Evolutionary conservation across 2,329 filamentous ascomycete genomes (phyloP).

Genomic region (Aplosporella prunicola): DNA sequence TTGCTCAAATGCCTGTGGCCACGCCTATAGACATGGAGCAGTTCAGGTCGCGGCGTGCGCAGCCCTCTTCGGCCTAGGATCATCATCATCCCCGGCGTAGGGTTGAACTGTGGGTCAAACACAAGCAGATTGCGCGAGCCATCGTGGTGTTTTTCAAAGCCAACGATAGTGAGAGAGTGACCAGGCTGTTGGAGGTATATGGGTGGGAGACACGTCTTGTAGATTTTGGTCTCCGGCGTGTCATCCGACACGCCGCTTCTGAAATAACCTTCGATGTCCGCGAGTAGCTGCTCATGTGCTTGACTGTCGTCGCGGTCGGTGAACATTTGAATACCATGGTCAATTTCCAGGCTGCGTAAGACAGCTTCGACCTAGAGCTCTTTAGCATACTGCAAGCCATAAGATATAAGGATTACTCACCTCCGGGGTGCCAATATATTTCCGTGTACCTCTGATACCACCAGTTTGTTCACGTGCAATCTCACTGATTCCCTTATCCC

Average conservation of each 20-base stretch:
- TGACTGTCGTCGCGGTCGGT: conserved; percentile 40
- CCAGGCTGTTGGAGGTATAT: conserved; percentile 88
- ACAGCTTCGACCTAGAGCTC: conserved; percentile 63
- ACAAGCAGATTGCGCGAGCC: conserved; percentile 65
- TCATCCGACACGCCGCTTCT: conserved; percentile 30
- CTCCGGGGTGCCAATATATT: conserved; percentile 92
- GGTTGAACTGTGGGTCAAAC: conserved; percentile 77
- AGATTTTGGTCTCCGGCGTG: conserved; percentile 47
- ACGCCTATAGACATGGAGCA: conserved; percentile 54
- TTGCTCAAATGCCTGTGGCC: conserved; percentile 57
- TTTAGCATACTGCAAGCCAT: conserved; percentile 7
- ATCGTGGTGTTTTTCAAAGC: conserved; percentile 60
- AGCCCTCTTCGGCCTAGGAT: conserved; percentile 42
- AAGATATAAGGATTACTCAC: conserved; percentile 35
- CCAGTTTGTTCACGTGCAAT: conserved; percentile 73
- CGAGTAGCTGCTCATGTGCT: conserved; percentile 48
- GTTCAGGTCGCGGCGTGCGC: conserved; percentile 49
- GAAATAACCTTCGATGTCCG: conserved; percentile 68
- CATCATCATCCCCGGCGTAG: conserved; percentile 53
- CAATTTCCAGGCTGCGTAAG: conserved; percentile 58
- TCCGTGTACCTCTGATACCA: conserved; percentile 76
- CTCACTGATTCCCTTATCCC: conserved; percentile 74
- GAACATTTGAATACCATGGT: conserved; percentile 43
- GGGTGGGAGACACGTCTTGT: conserved; percentile 63
- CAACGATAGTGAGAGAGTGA: conserved; percentile 85